These are phyloP conservation scores for Solanum raphanifolium DNA, from an alignment of 257 asterid species.

Conservation along the genomic window DNA sequence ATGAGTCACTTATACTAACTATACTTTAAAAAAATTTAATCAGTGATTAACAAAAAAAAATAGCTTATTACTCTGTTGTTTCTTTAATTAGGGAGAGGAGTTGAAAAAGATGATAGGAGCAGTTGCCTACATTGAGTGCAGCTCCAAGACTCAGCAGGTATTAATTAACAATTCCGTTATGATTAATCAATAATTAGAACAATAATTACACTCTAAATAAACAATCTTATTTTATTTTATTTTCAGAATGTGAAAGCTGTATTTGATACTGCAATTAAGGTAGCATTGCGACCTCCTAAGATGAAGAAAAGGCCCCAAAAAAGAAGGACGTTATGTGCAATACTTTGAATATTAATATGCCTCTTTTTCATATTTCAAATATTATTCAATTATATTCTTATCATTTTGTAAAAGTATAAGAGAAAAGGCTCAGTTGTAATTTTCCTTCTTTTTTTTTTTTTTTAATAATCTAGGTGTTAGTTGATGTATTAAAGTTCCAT, in stretches of 20 bases:
- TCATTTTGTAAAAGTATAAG: neutral
- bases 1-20: neutral
- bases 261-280: conserved; percentile 75
- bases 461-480: neutral
- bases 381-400: neutral
- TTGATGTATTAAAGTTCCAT: neutral
- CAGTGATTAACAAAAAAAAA: neutral
- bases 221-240: neutral
- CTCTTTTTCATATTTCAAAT: neutral
- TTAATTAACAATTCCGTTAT: neutral
- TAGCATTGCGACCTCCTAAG: conserved; percentile 74
- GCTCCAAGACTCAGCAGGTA: conserved; percentile 92
- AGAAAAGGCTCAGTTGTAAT: neutral
- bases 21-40: neutral
- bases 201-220: neutral
- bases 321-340: conserved; percentile 39
- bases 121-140: conserved; percentile 74
- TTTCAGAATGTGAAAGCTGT: conserved; percentile 71
- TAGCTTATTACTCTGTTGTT: neutral
- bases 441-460: neutral
- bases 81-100: conserved; percentile 62
- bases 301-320: conserved; percentile 49
- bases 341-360: conserved; percentile 19
- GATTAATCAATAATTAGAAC: neutral
- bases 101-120: conserved; percentile 73